Conservation (phyloP, 768 basidiomycete species). For the Tubosaeta sp. region DNA sequence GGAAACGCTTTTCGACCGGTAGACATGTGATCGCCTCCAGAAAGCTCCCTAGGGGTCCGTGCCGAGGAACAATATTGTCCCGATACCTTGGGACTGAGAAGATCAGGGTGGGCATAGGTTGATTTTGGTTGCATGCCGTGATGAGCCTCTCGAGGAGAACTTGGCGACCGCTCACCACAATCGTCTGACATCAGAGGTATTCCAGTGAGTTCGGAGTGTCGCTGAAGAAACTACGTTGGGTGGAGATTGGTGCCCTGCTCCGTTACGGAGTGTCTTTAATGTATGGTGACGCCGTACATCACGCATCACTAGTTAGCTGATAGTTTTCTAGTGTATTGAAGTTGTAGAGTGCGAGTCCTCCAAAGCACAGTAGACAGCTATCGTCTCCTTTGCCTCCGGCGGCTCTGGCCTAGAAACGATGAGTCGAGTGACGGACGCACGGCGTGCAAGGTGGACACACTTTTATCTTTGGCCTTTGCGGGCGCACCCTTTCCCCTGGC, state of each 20-base stretch:
- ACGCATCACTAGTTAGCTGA: too few species aligned
- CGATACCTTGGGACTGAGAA: conserved; percentile 38
- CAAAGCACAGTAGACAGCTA: conserved; percentile 8
- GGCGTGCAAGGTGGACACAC: conserved; percentile 35
- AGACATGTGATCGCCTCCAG: conserved; percentile 31
- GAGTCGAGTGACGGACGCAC: not conserved
- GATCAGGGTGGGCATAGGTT: conserved; percentile 22
- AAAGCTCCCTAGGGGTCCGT: conserved; percentile 23
- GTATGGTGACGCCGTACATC: conserved; percentile 21
- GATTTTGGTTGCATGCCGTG: not conserved
- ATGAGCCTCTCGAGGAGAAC: conserved; percentile 45
- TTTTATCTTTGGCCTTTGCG: conserved; percentile 68
- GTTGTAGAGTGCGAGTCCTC: not conserved
- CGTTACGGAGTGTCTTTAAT: not conserved
- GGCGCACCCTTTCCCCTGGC: conserved; percentile 81
- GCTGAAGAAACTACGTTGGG: conserved; percentile 30
- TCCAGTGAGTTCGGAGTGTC: conserved; percentile 33
- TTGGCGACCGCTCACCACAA: conserved; percentile 30
- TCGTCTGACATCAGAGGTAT: conserved; percentile 34
- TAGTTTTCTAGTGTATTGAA: too few species aligned
- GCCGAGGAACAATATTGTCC: conserved; percentile 26
- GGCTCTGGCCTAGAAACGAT: conserved; percentile 43
- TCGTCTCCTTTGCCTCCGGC: conserved; percentile 44
- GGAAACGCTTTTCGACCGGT: conserved; percentile 50
- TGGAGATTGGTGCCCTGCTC: conserved; percentile 25